Evolutionary conservation across 2,329 filamentous ascomycete species (phyloP), one percentile per base, ranked within the genome.

Genomic region (Trichoderma citrinoviride): DNA sequence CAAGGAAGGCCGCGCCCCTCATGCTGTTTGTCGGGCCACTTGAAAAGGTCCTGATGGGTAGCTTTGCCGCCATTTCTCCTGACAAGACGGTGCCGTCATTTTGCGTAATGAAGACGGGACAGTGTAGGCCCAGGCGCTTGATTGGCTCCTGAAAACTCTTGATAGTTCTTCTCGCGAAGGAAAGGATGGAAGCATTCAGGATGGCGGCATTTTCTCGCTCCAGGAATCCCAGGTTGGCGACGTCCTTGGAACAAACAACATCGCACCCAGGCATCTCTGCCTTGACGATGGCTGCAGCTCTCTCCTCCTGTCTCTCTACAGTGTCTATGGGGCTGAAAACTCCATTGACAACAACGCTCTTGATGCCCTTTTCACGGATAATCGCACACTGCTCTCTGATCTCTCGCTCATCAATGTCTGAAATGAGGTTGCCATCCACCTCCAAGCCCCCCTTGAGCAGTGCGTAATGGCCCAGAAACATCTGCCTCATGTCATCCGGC

Each of bases 121-220:
- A 87, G 0, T 71, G 69, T 1, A 87, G 73, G 0, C 80, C 78
- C 2, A 89, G 73, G 2, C 77, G 76, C 46, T 74, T 73, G 49
- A 88, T 79, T 0, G 86, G 82, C 43, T 78, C 76, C 25, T 82
- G 77, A 68, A 89, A 89, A 0, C 81, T 81, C 10, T 75, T 76
- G 66, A 88, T 87, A 0, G 85, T 88, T 67, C 79, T 78, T 17
- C 80, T 78, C 0, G 85, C 86, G 70, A 87, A 87, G 0, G 78
- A 72, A 12, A 88, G 75, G 40, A 89, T 86, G 2, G 85, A 82
- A 0, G 86, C 87, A 68, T 90, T 89, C 21, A 90, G 76, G 19
- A 89, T 86, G 2, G 85, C 82, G 0, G 87, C 86, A 69, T 89
- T 89, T 72, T 89, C 87, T 43, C 87, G 79, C 73, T 88, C 86